Evolutionary conservation across 352 stramenopile genomes (phyloP).

Genomic region (Phytophthora brassicae): DNA sequence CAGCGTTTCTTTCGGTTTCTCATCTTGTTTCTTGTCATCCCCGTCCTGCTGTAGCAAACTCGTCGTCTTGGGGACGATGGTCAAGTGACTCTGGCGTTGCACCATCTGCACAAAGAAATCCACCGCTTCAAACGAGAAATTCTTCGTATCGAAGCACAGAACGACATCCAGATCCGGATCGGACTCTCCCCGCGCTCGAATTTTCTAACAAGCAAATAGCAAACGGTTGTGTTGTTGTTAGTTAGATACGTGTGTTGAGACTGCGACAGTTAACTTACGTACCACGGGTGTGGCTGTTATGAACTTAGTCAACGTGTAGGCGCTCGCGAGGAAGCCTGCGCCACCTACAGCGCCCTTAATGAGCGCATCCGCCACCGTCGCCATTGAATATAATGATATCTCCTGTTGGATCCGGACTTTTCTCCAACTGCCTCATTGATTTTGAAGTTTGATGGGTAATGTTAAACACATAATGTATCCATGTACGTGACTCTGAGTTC

Average conservation of each 20-base stretch:
- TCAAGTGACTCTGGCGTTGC: conserved; percentile 59
- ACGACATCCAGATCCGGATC: conserved; percentile 76
- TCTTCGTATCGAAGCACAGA: conserved; percentile 69
- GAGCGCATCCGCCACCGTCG: conserved; percentile 54
- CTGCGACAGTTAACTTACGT: conserved; percentile 2
- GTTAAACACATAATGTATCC: too few species aligned
- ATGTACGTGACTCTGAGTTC: too few species aligned
- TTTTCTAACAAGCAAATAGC: conserved; percentile 44
- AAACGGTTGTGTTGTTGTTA: too few species aligned
- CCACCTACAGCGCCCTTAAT: conserved; percentile 71
- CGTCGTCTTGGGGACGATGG: conserved; percentile 48
- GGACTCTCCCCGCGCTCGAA: conserved; percentile 43
- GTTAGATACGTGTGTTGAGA: too few species aligned
- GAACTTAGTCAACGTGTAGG: conserved; percentile 82
- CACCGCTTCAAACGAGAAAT: conserved; percentile 45
- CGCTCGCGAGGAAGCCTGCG: conserved; percentile 73
- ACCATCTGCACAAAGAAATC: conserved; percentile 76
- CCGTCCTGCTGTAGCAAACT: conserved; percentile 37
- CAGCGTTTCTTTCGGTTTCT: conserved; percentile 30
- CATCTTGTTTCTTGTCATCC: conserved; percentile 23
- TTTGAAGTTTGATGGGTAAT: conserved; percentile 22
- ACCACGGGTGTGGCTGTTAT: conserved; percentile 74
- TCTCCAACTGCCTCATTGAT: conserved; percentile 15
- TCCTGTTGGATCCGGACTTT: conserved; percentile 19
- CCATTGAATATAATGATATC: too few species aligned